phyloP scores from a whole-genome alignment of 768 basidiomycete genomes.

The Cyclocybe aegerita region DNA sequence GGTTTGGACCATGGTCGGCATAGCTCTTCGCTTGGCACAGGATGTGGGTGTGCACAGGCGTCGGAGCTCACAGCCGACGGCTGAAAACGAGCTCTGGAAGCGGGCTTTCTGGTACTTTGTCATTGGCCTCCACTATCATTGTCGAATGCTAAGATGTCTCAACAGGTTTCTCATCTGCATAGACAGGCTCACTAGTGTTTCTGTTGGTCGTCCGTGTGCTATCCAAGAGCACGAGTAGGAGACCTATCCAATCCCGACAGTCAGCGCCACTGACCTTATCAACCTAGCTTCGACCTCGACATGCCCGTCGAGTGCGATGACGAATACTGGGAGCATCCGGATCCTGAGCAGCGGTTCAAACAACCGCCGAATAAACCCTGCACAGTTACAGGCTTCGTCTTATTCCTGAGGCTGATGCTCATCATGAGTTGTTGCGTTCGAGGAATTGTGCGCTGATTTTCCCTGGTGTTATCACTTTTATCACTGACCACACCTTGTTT shows the following conservation, averaged over 20 bases:
- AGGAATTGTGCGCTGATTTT: slow-evolving; percentile 50
- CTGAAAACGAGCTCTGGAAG: slow-evolving; percentile 76
- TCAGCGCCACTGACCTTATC: background rate
- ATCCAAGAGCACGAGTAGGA: slow-evolving; percentile 79
- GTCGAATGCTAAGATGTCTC: background rate
- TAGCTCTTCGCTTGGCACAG: slow-evolving; percentile 72
- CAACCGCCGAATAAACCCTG: slow-evolving; percentile 69
- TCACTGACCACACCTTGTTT: background rate
- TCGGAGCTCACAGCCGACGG: slow-evolving; percentile 33
- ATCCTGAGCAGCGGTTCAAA: slow-evolving; percentile 59
- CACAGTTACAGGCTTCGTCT: slow-evolving; percentile 52
- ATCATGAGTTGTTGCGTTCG: slow-evolving; percentile 63
- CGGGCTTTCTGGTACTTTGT: slow-evolving; percentile 57
- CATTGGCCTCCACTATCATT: background rate
- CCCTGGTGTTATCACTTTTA: background rate
- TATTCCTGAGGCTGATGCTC: slow-evolving; percentile 57
- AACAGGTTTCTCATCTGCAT: slow-evolving; percentile 53
- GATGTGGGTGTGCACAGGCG: slow-evolving; percentile 75
- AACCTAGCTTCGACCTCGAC: slow-evolving; percentile 69
- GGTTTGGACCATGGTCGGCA: slow-evolving; percentile 68
- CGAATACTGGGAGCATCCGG: slow-evolving; percentile 71
- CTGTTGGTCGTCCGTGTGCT: slow-evolving; percentile 74
- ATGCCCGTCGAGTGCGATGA: slow-evolving; percentile 65
- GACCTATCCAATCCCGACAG: background rate
- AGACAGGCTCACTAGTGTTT: slow-evolving; percentile 50